Base-by-base conservation (phyloP, 495 filamentous ascomycete species). In the Cairneyella variabilis region DNA sequence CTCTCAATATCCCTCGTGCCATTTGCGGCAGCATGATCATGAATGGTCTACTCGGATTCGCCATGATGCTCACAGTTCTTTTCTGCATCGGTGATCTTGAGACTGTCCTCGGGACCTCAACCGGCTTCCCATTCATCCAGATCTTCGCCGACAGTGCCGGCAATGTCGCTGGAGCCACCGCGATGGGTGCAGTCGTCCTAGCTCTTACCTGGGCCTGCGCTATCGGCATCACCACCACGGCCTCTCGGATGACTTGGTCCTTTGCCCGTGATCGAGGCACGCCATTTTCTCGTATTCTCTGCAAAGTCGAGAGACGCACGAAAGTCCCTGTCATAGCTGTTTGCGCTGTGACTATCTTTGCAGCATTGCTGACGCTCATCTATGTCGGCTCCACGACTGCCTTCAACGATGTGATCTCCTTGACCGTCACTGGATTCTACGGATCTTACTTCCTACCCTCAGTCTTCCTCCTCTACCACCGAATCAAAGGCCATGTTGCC, bases 191-290 rank as follows among this genome's bases (percentile, higher is more conserved):
- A 11, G 21, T 60, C 10, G 53, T 60, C 18, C 32, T 55, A n/a
- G 48, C 44, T n/a, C 44, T 60, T 6, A 51, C 42, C 1, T 56
- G 43, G 40, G 51, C 50, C 0, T 48, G 43, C 20, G 45, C 48
- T 1, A 48, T 51, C 30, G 57, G 43, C 1, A 50, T 56, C 25
- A 48, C 51, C 2, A 54, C 55, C 2, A 71, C 75, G 2, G 64
- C 74, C 22, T 80, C 77, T 9, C 70, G 79, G 32, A 76, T 76
- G 63, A 62, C 67, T 12, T 82, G 78, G 78, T 69, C 74, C 1
- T 82, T 83, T 46, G 71, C 76, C 2, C 66, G 78, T 12, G 78
- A 80, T 51, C 53, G 67, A 22, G 78, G 75, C 9, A 54, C 76
- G 17, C 74, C 78, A 0, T 73, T 71, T 47, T 70, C 67, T 34